These are phyloP conservation scores for Aciculoconidium aculeatum DNA, from an alignment of 805 yeast species.

Conservation along the genomic window DNA sequence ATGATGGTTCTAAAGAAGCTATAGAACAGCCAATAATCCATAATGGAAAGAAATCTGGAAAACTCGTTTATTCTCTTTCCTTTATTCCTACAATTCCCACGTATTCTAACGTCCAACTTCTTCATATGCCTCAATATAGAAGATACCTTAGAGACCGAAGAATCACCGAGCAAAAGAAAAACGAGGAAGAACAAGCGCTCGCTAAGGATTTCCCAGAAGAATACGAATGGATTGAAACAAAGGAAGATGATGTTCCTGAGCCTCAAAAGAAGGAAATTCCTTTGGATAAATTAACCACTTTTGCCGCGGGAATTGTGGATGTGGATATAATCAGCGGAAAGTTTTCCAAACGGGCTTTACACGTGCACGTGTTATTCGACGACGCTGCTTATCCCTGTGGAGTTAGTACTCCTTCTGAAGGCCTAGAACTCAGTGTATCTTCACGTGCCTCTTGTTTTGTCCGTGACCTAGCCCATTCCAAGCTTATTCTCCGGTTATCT, in stretches of 20 bases:
- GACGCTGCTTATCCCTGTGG: conserved; percentile 58
- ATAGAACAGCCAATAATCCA: conserved; percentile 40
- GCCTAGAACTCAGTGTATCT: conserved; percentile 36
- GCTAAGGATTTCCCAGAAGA: conserved; percentile 53
- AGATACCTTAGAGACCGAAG: conserved; percentile 26
- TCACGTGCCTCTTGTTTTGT: conserved; percentile 57
- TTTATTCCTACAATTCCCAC: conserved; percentile 64
- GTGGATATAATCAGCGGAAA: conserved; percentile 48
- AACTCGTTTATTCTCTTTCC: conserved; percentile 48
- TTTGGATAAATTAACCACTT: conserved; percentile 46
- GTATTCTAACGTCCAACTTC: conserved; percentile 51
- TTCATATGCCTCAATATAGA: conserved; percentile 40
- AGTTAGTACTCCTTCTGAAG: conserved; percentile 43
- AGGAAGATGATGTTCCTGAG: conserved; percentile 27
- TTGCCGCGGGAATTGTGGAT: conserved; percentile 59
- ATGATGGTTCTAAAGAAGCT: conserved; percentile 46
- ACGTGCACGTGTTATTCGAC: conserved; percentile 58
- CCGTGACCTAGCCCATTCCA: conserved; percentile 65
- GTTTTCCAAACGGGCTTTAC: conserved; percentile 43
- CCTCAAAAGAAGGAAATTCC: conserved; percentile 42
- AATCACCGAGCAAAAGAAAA: conserved; percentile 37
- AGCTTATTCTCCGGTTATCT: conserved; percentile 50
- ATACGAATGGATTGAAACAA: conserved; percentile 58
- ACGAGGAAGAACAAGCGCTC: conserved; percentile 43
- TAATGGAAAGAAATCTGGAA: conserved; percentile 40